These are phyloP conservation scores for Backusella australiensis DNA, from an alignment of 192 early-diverging fungal genomes.

Conservation along the genomic window DNA sequence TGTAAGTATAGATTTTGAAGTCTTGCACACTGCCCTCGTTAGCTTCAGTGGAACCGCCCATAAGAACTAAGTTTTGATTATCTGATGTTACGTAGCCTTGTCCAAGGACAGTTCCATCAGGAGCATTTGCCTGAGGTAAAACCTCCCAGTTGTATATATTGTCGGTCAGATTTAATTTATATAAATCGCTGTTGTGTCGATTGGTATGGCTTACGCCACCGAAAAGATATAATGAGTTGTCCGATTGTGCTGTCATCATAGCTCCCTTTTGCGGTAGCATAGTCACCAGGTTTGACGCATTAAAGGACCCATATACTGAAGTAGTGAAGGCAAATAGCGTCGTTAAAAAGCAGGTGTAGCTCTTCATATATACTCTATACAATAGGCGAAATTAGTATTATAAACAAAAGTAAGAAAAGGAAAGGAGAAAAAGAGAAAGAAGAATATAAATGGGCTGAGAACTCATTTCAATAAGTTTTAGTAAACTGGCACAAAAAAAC, in stretches of 20 bases:
- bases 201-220: slow-evolving; percentile 19
- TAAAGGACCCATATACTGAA: slow-evolving; percentile 11
- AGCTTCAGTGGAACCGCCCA: slow-evolving; percentile 1
- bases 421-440: background rate
- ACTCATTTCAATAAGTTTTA: background rate
- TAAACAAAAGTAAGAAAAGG: background rate
- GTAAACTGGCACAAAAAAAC: background rate
- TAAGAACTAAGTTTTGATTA: background rate
- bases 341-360: background rate
- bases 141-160: slow-evolving; percentile 9
- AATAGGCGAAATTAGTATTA: background rate
- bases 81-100: slow-evolving; percentile 14
- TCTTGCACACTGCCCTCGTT: background rate
- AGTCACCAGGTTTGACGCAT: slow-evolving; percentile 10
- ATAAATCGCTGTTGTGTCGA: slow-evolving; percentile 15
- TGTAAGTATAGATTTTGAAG: slow-evolving; percentile 1
- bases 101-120: background rate
- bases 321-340: too few species aligned
- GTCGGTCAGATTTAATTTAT: slow-evolving; percentile 10
- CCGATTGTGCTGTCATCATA: slow-evolving; percentile 18
- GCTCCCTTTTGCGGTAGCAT: slow-evolving; percentile 18
- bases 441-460: background rate
- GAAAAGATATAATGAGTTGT: slow-evolving; percentile 17
- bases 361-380: background rate
- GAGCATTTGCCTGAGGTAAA: slow-evolving; percentile 11